Conservation (phyloP, 352 stramenopile genomes). For the Phytophthora nicotianae region DNA sequence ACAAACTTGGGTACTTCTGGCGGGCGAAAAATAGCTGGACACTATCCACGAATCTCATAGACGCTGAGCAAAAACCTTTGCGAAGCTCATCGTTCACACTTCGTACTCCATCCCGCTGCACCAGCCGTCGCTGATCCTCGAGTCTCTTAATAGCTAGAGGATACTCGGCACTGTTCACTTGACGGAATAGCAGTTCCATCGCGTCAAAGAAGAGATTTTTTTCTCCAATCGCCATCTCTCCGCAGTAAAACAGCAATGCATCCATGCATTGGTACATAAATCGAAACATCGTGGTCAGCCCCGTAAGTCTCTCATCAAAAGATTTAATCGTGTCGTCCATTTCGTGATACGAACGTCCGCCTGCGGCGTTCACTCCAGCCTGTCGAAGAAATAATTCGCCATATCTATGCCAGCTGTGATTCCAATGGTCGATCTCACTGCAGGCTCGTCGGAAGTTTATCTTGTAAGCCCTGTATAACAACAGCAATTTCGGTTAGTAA, state of each 20-base stretch:
- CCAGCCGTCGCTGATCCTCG: constrained; percentile 7
- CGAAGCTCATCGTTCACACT: constrained; percentile 34
- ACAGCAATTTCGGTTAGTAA: too few relatives aligned
- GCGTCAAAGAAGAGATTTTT: constrained; percentile 75
- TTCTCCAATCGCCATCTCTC: constrained; percentile 77
- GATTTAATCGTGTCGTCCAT: constrained; percentile 56
- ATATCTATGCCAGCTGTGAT: constrained; percentile 61
- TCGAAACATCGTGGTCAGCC: constrained; percentile 62
- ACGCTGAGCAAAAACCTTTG: constrained; percentile 45
- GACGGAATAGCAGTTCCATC: constrained; percentile 80
- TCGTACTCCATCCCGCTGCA: constrained; percentile 11
- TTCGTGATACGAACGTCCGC: constrained; percentile 40
- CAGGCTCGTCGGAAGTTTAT: constrained; percentile 68
- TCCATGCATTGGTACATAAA: constrained; percentile 88
- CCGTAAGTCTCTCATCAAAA: constrained; percentile 32
- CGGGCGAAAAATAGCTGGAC: constrained; percentile 82
- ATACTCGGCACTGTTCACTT: constrained; percentile 71
- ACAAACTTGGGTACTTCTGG: constrained; percentile 81
- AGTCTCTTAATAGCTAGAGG: constrained; percentile 52
- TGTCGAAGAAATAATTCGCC: constrained; percentile 55
- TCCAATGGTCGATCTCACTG: constrained; percentile 52
- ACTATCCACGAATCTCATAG: constrained; percentile 69
- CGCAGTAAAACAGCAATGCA: constrained; percentile 74
- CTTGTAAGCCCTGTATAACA: constrained; percentile 60
- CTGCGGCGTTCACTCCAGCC: constrained; percentile 21